Evolutionary conservation across 768 basidiomycete genomes (phyloP).

Genomic region (Aureoboletus auriporus): DNA sequence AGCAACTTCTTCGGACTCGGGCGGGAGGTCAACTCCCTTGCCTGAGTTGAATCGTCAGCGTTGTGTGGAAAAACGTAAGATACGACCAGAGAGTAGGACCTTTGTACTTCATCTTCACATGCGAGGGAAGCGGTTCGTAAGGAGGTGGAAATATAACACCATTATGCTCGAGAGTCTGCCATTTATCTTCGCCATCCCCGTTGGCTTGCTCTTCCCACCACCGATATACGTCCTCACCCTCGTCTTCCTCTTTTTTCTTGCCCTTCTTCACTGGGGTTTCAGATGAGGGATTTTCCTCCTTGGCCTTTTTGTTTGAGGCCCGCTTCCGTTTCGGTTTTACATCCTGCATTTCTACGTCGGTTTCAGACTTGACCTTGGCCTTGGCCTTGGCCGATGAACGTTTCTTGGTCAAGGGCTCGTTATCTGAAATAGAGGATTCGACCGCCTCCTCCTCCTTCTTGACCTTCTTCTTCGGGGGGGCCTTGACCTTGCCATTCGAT

Average conservation of each 20-base stretch:
- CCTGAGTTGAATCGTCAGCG: constrained; percentile 45
- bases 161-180: constrained; percentile 92
- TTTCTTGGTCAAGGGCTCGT: constrained; percentile 32
- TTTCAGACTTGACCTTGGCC: constrained; percentile 43
- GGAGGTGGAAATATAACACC: constrained; percentile 96
- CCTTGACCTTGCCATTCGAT: constrained; percentile 45
- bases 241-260: constrained; percentile 56
- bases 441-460: constrained; percentile 50
- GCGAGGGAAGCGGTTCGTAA: constrained; percentile 77
- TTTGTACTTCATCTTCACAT: constrained; percentile 93
- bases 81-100: constrained; percentile 47
- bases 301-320: constrained; percentile 48
- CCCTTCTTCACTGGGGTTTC: constrained; percentile 49
- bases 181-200: constrained; percentile 78
- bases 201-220: constrained; percentile 85
- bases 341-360: constrained; percentile 44
- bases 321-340: constrained; percentile 42
- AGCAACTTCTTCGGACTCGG: constrained; percentile 92
- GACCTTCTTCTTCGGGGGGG: constrained; percentile 62
- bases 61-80: constrained; percentile 5
- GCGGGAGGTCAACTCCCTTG: constrained; percentile 71
- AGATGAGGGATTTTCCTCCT: constrained; percentile 42
- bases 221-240: constrained; percentile 64
- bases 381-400: constrained; percentile 31
- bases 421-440: constrained; percentile 29